Evolutionary conservation across 75 land plant genomes (phyloP).

Genomic region (Pinus tabuliformis): DNA sequence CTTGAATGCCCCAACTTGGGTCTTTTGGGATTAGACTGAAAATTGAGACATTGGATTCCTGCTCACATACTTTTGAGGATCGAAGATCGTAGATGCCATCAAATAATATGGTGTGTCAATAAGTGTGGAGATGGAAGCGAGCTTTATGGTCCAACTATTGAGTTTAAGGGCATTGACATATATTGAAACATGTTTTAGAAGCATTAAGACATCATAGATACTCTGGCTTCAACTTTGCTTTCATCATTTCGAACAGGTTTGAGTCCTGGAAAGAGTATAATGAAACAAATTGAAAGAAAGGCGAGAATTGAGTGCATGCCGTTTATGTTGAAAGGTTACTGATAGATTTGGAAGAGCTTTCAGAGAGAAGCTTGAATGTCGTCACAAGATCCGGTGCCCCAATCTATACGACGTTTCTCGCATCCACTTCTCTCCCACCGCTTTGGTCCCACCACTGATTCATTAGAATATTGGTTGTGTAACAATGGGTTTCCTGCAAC

Average conservation of each 20-base stretch:
- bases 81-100: neutral
- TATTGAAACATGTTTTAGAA: neutral
- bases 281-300: neutral
- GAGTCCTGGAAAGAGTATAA: neutral
- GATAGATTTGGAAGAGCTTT: neutral
- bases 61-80: neutral
- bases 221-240: neutral
- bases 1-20: conserved; percentile 9
- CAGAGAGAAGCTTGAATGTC: neutral
- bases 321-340: neutral
- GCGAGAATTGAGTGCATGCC: neutral
- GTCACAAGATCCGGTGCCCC: no score
- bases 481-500: no score
- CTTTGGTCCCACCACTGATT: no score
- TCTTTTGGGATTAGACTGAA: conserved; percentile 15
- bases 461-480: no score
- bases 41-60: conserved; percentile 12
- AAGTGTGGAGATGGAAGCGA: neutral
- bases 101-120: neutral
- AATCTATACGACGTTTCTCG: no score
- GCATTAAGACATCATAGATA: neutral
- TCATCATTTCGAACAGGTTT: neutral
- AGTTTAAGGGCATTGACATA: neutral
- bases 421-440: no score
- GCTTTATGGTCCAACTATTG: neutral